Conservation (phyloP, 2,329 filamentous ascomycete species). For the Epichloe aotearoae region DNA sequence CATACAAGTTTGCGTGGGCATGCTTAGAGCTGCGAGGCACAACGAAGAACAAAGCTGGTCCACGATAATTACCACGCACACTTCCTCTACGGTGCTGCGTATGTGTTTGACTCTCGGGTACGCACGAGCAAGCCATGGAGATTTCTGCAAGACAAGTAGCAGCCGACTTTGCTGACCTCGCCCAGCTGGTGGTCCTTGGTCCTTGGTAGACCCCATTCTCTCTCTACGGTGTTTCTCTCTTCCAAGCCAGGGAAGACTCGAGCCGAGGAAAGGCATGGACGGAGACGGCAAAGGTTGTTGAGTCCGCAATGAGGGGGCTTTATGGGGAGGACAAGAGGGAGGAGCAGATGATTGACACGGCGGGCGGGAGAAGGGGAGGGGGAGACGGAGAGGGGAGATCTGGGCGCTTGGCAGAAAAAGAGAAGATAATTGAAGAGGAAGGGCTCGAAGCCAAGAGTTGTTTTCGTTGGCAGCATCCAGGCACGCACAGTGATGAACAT, state of each 20-base stretch:
- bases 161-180: not conserved
- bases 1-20: not conserved
- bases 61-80: not conserved
- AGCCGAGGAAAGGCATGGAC: not conserved
- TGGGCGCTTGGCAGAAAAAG: not conserved
- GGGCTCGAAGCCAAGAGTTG: not conserved
- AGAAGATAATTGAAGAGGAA: not conserved
- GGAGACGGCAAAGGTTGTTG: not conserved
- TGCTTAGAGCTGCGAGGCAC: not conserved
- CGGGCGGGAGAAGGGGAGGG: too few species aligned
- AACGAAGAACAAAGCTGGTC: not conserved
- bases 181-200: not conserved
- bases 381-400: not conserved
- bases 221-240: not conserved
- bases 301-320: not conserved
- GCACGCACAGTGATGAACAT: not conserved
- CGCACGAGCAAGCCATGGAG: too few species aligned
- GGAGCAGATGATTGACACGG: too few species aligned
- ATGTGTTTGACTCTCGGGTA: too few species aligned
- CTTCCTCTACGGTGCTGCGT: too few species aligned
- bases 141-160: not conserved
- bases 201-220: not conserved
- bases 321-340: too few species aligned
- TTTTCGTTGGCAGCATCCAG: not conserved
- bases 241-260: not conserved